Conservation (phyloP, 1,139 yeast genomes). For the Hansenula lynferdii region DNA sequence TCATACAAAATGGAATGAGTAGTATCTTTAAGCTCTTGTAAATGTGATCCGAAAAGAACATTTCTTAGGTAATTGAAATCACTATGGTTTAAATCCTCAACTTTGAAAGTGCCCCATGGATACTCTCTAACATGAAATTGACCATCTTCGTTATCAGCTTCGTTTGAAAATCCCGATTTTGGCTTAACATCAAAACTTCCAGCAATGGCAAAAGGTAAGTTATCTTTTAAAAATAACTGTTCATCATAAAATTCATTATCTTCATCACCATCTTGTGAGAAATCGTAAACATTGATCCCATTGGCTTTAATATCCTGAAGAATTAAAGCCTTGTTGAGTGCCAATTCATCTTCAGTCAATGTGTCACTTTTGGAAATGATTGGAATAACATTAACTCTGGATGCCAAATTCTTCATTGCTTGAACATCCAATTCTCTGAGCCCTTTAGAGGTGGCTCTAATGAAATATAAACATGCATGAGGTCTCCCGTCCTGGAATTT, state of each 20-base stretch:
- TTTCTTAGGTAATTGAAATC: constrained; percentile 66
- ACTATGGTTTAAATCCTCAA: constrained; percentile 53
- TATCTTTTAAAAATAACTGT: constrained; percentile 26
- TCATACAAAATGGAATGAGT: constrained; percentile 68
- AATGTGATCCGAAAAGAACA: constrained; percentile 68
- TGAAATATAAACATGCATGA: constrained; percentile 58
- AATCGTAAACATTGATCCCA: constrained; percentile 46
- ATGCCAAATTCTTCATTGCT: constrained; percentile 44
- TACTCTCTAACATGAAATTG: constrained; percentile 33
- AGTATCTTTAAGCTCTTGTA: constrained; percentile 68
- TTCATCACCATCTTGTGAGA: constrained; percentile 27
- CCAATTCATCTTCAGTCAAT: constrained; percentile 43
- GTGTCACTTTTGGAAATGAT: constrained; percentile 55
- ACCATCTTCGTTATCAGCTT: no score
- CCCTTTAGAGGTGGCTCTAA: constrained; percentile 54
- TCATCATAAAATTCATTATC: constrained; percentile 24
- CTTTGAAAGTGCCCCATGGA: constrained; percentile 39
- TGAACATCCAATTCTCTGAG: constrained; percentile 41
- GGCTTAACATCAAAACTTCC: constrained; percentile 32
- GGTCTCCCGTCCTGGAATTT: constrained; percentile 52
- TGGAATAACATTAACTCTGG: constrained; percentile 53
- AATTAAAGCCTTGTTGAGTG: constrained; percentile 38
- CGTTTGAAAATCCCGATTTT: no score
- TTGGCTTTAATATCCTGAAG: constrained; percentile 38
- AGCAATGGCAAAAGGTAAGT: constrained; percentile 44